Percentiles rank a stretch among this genome's conserved stretches.
Conservation (phyloP, 805 yeast genomes). For the Yarrowia sp. region DNA sequence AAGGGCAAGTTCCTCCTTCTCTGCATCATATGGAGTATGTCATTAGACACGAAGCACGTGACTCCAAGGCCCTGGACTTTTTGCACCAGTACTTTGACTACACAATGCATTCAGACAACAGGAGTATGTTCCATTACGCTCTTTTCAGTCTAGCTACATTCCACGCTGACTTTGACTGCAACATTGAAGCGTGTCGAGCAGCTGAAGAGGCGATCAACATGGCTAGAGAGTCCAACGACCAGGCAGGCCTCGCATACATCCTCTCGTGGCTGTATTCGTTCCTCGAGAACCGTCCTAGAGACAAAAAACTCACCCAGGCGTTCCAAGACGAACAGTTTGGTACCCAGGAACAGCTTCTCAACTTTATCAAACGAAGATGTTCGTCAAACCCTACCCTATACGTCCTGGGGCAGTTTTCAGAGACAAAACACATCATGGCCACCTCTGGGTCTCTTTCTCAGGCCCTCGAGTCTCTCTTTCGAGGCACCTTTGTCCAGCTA, state of each 20-base stretch:
- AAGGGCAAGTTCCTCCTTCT: slow-evolving; percentile 51
- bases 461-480: slow-evolving; percentile 37
- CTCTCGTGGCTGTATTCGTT: slow-evolving; percentile 65
- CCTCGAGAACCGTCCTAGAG: slow-evolving; percentile 67
- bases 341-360: slow-evolving; percentile 70
- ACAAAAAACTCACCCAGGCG: slow-evolving; percentile 53
- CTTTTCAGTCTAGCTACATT: slow-evolving; percentile 72
- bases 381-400: slow-evolving; percentile 18
- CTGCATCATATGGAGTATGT: slow-evolving; percentile 66
- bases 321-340: slow-evolving; percentile 54
- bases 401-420: slow-evolving; percentile 34
- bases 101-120: slow-evolving; percentile 70
- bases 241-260: slow-evolving; percentile 71
- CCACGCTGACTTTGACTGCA: slow-evolving; percentile 71
- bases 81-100: slow-evolving; percentile 73
- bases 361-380: slow-evolving; percentile 56
- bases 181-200: slow-evolving; percentile 73
- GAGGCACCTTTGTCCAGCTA: slow-evolving; percentile 33
- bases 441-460: slow-evolving; percentile 40
- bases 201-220: slow-evolving; percentile 87
- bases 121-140: slow-evolving; percentile 77
- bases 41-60: slow-evolving; percentile 62
- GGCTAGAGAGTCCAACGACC: slow-evolving; percentile 84
- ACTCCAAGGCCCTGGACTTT: slow-evolving; percentile 62
- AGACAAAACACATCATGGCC: slow-evolving; percentile 41